These are phyloP conservation scores for Fusarium tupiense DNA, from an alignment of 2,329 filamentous ascomycete genomes.

Conservation along the genomic window DNA sequence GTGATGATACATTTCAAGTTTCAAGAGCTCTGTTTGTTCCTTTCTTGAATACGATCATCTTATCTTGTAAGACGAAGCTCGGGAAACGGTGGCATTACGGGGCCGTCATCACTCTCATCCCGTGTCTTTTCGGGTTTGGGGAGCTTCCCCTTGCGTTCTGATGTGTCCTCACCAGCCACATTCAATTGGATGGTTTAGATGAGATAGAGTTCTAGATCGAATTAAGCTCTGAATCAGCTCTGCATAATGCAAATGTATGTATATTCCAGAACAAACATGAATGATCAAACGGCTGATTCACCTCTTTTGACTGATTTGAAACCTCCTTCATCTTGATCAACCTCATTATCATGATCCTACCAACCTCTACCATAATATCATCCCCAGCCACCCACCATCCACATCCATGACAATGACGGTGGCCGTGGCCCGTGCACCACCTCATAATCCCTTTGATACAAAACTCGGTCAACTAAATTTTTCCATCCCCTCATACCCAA, in stretches of 20 bases:
- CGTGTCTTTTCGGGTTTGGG: constrained; percentile 6
- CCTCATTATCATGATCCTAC: neutral
- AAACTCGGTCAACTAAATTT: constrained; percentile 50
- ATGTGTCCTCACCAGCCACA: constrained; percentile 16
- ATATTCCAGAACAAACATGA: neutral
- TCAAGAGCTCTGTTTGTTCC: neutral
- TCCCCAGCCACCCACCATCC: constrained; percentile 24
- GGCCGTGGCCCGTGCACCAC: constrained; percentile 16
- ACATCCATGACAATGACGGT: neutral
- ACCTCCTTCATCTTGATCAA: neutral
- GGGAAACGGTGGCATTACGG: constrained; percentile 22
- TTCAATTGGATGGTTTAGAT: neutral
- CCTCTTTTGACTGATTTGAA: neutral
- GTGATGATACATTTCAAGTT: neutral
- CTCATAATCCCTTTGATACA: constrained; percentile 25
- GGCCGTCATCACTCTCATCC: constrained; percentile 1
- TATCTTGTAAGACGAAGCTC: constrained; percentile 22
- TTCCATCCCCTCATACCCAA: constrained; percentile 39
- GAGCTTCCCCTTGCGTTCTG: constrained; percentile 5
- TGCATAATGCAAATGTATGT: neutral
- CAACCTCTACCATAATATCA: constrained; percentile 14
- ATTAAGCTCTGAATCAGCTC: neutral
- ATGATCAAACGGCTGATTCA: neutral
- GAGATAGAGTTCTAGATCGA: neutral
- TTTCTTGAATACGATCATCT: neutral